These are phyloP conservation scores for Mucor irregularis DNA, from an alignment of 371 early-diverging fungal genomes.

Conservation along the genomic window DNA sequence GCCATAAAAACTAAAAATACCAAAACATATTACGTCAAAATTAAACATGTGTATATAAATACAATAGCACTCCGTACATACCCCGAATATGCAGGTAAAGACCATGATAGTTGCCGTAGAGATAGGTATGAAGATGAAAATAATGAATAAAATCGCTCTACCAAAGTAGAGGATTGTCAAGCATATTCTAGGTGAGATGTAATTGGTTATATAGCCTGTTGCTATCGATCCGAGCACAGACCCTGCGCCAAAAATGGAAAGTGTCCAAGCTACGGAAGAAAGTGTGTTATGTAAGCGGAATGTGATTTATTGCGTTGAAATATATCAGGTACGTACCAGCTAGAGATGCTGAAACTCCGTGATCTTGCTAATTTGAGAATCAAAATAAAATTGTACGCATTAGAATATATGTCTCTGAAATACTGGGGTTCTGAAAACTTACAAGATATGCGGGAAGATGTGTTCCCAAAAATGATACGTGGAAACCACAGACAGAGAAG, in stretches of 20 bases:
- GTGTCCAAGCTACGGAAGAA: slow-evolving; percentile 28
- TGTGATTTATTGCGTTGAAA: background rate
- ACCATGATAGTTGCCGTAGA: slow-evolving; percentile 28
- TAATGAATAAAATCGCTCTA: slow-evolving; percentile 23
- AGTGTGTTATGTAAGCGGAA: background rate
- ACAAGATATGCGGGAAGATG: slow-evolving; percentile 38
- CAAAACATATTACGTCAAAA: background rate
- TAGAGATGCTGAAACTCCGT: slow-evolving; percentile 23
- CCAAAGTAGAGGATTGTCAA: slow-evolving; percentile 18
- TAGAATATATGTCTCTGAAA: background rate
- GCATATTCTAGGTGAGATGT: slow-evolving; percentile 22
- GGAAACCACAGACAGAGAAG: slow-evolving; percentile 37
- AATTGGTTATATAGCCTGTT: slow-evolving; percentile 20
- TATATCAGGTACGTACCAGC: slow-evolving; percentile 8
- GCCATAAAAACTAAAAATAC: slow-evolving; percentile 29
- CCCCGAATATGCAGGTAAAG: slow-evolving; percentile 57
- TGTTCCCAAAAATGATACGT: slow-evolving; percentile 34
- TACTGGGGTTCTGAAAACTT: no score
- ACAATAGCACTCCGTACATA: no score
- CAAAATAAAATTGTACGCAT: background rate
- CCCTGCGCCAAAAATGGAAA: slow-evolving; percentile 34
- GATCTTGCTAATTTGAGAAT: slow-evolving; percentile 16
- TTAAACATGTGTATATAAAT: no score
- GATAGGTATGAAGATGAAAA: slow-evolving; percentile 25
- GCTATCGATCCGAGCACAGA: slow-evolving; percentile 28